Evolutionary conservation across 1,284 basidiomycete species (phyloP).

Genomic region (Tilletia caries): DNA sequence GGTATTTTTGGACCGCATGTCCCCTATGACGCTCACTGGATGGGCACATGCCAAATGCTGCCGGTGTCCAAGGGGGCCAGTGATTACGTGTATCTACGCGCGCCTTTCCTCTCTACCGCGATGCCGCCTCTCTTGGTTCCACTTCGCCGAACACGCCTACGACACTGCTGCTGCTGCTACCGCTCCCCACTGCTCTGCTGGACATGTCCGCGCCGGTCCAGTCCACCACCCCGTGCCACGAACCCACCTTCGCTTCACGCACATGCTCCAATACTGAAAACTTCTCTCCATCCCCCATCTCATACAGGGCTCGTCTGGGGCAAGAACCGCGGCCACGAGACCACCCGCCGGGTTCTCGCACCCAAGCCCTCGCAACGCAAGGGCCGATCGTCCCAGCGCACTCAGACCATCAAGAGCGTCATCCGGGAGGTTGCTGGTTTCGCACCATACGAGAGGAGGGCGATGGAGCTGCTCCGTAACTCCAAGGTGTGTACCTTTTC

Average conservation of each 20-base stretch:
- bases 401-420: slow-evolving; percentile 43
- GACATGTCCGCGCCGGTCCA: not conserved
- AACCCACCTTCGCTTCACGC: too few relatives aligned
- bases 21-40: too few relatives aligned
- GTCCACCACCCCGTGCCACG: too few relatives aligned
- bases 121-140: too few relatives aligned
- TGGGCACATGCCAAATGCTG: too few relatives aligned
- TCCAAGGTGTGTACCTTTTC: slow-evolving; percentile 71
- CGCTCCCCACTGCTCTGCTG: not conserved
- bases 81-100: too few relatives aligned
- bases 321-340: slow-evolving; percentile 87
- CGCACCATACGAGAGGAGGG: slow-evolving; percentile 95
- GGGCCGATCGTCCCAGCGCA: slow-evolving; percentile 69
- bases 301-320: slow-evolving; percentile 81
- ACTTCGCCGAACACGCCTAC: too few relatives aligned
- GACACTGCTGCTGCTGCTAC: not conserved
- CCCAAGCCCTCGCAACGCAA: slow-evolving; percentile 86
- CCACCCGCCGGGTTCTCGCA: slow-evolving; percentile 76
- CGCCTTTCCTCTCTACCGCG: too few relatives aligned
- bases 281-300: not conserved
- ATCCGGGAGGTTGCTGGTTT: slow-evolving; percentile 70
- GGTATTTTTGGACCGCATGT: too few relatives aligned
- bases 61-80: too few relatives aligned
- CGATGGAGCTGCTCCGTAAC: slow-evolving; percentile 98
- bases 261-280: not conserved